Base-by-base conservation (phyloP, 192 early-diverging fungal genomes). In the Entomortierella chlamydospora region DNA sequence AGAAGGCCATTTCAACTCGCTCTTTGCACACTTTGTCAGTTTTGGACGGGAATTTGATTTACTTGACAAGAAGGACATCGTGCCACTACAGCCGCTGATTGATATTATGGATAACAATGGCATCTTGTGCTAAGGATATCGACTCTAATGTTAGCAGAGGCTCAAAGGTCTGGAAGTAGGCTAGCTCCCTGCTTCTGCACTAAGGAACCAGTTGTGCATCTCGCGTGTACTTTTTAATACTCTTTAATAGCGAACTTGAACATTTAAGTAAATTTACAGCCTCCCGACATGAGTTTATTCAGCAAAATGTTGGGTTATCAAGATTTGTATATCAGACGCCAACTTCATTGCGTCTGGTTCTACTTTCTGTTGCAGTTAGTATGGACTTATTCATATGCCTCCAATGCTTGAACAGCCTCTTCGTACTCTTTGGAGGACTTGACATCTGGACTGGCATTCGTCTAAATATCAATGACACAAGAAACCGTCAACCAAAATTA, bases 21-120 rank as follows among this genome's bases (percentile, higher is more conserved):
- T 99, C 17, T 97, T 97, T 90, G 95, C 97, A 1, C 96, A 99
- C 71, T 94, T 99, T 81, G 88, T 95, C 39, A 93, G 93, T 13
- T 99, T 99, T 84, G 90, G 90, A 26, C 89, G 89, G 65, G 96
- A 96, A 76, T 99, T 97, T 87, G 96, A 97, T 68, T 84, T 98
- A 37, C 62, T 99, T 42, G 96, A 98, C 56, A 92, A 92, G 73
- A 97, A 96, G 84, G 97, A 98, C 57, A 80, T 94, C 63, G 83
- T 86, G 30, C 93, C 95, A 18, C 83, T 98, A 85, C 79, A 83
- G 31, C 95, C 96, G 23, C 84, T 97, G 39, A 92, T 97, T 63
- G 84, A 84, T 17, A 63, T 66, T 30, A 83, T 83, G 82, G 82
- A 83, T 26, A 64, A 30, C 39, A 79, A 83, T 31, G 82, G 74